A percentile compares a stretch with the other conserved stretches of the same genome.
Conservation (phyloP, 176 grass and related monocot species). For the Microstegium vimineum region DNA sequence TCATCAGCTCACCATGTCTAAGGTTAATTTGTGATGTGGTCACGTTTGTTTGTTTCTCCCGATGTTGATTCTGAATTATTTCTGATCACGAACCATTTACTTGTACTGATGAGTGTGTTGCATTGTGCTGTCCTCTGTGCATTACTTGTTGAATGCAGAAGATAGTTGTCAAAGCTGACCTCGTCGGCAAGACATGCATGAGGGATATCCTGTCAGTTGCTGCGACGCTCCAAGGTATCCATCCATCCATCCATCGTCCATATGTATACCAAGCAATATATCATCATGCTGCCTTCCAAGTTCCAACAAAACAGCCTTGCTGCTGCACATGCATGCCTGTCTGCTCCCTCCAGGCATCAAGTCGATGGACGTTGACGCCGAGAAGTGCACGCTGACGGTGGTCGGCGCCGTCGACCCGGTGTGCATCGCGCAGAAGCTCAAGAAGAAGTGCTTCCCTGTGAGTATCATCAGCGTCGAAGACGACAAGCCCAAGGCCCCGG, state of each 20-base stretch:
- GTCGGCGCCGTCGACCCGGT: conserved; percentile 53
- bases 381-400: conserved; percentile 66
- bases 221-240: conserved; percentile 25
- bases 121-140: not conserved
- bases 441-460: conserved; percentile 31
- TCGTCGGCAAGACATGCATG: conserved; percentile 30
- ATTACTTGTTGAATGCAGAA: conserved; percentile 31
- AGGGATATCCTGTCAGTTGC: conserved; percentile 31
- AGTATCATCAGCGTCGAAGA: conserved; percentile 32
- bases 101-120: not conserved
- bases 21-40: conserved; percentile 16
- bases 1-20: conserved; percentile 27
- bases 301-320: too few species aligned
- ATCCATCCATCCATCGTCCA: not conserved
- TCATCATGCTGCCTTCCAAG: too few species aligned
- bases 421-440: conserved; percentile 30
- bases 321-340: too few species aligned
- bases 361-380: conserved; percentile 30
- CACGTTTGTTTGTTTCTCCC: not conserved
- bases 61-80: not conserved
- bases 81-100: not conserved
- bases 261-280: too few species aligned
- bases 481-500: conserved; percentile 26
- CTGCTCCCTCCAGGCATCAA: conserved; percentile 51
- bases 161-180: conserved; percentile 40